Conservation (phyloP, 2,329 filamentous ascomycete species). For the Bipolaris gigantea region DNA sequence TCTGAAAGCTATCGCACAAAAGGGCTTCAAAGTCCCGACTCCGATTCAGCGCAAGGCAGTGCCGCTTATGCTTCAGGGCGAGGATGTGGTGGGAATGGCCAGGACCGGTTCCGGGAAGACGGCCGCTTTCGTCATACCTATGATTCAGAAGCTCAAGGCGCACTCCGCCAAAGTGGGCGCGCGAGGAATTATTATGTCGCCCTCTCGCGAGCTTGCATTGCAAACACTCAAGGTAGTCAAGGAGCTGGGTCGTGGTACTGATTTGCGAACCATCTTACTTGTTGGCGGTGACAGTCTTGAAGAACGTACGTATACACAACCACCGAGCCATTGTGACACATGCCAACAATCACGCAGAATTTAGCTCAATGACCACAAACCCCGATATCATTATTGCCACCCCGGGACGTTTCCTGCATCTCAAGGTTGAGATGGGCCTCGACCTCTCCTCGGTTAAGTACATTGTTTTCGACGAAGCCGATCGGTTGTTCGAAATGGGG, state of each 20-base stretch:
- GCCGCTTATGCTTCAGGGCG: constrained; percentile 81
- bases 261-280: constrained; percentile 84
- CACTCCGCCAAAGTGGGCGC: constrained; percentile 87
- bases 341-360: constrained; percentile 55
- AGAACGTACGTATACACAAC: constrained; percentile 57
- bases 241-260: constrained; percentile 86
- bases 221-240: constrained; percentile 97
- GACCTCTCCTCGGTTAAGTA: constrained; percentile 91
- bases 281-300: constrained; percentile 95
- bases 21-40: constrained; percentile 94
- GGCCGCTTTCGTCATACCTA: constrained; percentile 95
- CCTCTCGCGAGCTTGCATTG: constrained; percentile 88
- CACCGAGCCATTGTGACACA: not conserved
- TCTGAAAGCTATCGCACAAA: constrained; percentile 86
- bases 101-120: constrained; percentile 99
- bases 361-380: constrained; percentile 87
- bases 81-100: constrained; percentile 99
- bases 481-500: constrained; percentile 97
- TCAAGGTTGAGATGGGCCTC: constrained; percentile 94
- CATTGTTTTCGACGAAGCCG: constrained; percentile 96
- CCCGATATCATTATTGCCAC: constrained; percentile 98
- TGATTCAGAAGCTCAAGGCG: constrained; percentile 89
- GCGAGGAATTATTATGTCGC: constrained; percentile 84
- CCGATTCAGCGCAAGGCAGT: constrained; percentile 98
- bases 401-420: constrained; percentile 90